Percentiles rank a stretch among this genome's conserved stretches.
phyloP scores from a whole-genome alignment of 495 filamentous ascomycete species.

The Xanthoparmelia taractica region DNA sequence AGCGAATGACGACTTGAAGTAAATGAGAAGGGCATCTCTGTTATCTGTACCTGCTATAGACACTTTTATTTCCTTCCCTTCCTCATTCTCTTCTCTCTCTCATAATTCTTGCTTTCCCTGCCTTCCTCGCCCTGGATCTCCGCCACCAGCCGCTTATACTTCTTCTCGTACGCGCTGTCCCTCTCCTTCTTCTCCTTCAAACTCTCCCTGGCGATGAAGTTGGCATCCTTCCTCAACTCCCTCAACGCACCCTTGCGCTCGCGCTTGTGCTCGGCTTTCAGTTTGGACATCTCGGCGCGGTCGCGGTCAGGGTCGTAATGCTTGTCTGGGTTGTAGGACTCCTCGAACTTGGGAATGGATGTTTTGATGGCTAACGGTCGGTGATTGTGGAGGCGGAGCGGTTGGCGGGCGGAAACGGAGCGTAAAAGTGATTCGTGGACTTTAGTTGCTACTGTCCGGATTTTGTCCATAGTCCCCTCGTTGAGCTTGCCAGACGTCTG shows the following conservation, averaged over 20 bases:
- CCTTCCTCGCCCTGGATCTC: slow-evolving; percentile 95
- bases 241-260: slow-evolving; percentile 93
- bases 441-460: slow-evolving; percentile 26
- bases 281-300: slow-evolving; percentile 68
- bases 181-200: slow-evolving; percentile 84
- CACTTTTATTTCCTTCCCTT: slow-evolving; percentile 49
- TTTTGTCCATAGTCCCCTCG: slow-evolving; percentile 13
- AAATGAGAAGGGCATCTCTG: background rate
- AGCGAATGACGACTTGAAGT: background rate
- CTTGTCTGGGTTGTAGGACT: slow-evolving; percentile 83
- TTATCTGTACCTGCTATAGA: background rate
- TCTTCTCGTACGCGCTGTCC: slow-evolving; percentile 85
- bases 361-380: slow-evolving; percentile 78
- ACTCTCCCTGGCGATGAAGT: slow-evolving; percentile 83
- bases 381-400: slow-evolving; percentile 84
- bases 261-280: slow-evolving; percentile 84
- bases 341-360: slow-evolving; percentile 92
- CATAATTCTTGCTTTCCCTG: slow-evolving; percentile 76
- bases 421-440: slow-evolving; percentile 42
- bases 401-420: slow-evolving; percentile 57
- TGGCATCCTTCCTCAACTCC: slow-evolving; percentile 88
- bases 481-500: slow-evolving; percentile 41
- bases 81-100: slow-evolving; percentile 66
- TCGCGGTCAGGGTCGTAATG: slow-evolving; percentile 93
- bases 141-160: slow-evolving; percentile 82